A percentile compares a stretch with the other conserved stretches of the same genome.
Evolutionary conservation across 2,329 filamentous ascomycete species (phyloP).

Genomic region (Aspergillus tamarii): DNA sequence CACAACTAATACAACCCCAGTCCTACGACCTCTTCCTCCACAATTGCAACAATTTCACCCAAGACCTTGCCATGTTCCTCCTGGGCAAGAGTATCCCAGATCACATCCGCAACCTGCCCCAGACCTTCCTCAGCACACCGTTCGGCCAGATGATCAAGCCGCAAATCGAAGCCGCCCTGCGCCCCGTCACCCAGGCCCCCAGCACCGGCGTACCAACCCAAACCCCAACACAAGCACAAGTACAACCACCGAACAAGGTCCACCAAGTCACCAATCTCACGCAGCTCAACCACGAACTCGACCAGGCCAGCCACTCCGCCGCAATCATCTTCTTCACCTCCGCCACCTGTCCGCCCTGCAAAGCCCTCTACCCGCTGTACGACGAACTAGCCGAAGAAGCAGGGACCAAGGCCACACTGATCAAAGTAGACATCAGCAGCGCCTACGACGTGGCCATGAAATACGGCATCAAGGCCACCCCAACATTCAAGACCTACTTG

Average conservation of each 20-base stretch:
- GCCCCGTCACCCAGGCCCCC: conserved; percentile 64
- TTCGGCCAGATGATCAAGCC: conserved; percentile 87
- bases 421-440: conserved; percentile 79
- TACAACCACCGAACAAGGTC: conserved; percentile 52
- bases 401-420: conserved; percentile 68
- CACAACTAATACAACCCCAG: conserved; percentile 44
- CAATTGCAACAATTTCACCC: conserved; percentile 98
- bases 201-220: conserved; percentile 28
- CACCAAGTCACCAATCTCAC: conserved; percentile 62
- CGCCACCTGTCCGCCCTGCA: conserved; percentile 82
- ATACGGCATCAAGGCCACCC: conserved; percentile 75
- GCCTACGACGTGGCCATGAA: conserved; percentile 66
- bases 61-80: conserved; percentile 87
- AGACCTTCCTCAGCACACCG: conserved; percentile 81
- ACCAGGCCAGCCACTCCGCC: conserved; percentile 65
- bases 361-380: conserved; percentile 77
- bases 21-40: conserved; percentile 87
- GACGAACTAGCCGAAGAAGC: conserved; percentile 77
- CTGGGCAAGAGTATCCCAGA: conserved; percentile 85
- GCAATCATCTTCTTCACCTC: conserved; percentile 93
- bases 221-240: conserved; percentile 13
- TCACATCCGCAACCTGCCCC: conserved; percentile 82
- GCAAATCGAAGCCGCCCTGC: conserved; percentile 68
- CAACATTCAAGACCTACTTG: conserved; percentile 85
- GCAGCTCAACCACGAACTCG: conserved; percentile 65